Evolutionary conservation across 2,329 filamentous ascomycete species (phyloP), one percentile per base, ranked within the genome.

Genomic region (Neonectria ditissima): DNA sequence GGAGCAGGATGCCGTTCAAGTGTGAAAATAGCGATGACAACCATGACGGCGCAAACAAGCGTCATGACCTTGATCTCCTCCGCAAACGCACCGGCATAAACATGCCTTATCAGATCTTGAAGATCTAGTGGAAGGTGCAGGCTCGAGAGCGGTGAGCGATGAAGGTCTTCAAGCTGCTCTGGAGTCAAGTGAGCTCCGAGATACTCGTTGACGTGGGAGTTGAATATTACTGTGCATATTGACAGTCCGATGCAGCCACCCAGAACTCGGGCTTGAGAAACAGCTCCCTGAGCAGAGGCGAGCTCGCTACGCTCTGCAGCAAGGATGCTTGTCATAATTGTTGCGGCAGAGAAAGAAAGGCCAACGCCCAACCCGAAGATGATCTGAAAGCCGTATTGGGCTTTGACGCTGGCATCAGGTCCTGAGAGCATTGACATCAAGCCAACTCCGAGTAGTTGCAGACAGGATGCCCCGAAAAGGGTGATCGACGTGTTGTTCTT

Each of bases 331-430:
- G 85, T 86, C 69, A 88, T 83, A 61, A 89, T 86, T 0, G 86
- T 88, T 8, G 83, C 83, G 2, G 84, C 82, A 0, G 84, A 85
- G 65, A 88, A 85, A 10, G 83, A 85, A 16, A 89, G 79, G 0
- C 87, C 87, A 16, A 89, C 85, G 0, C 87, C 87, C 1, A 89
- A 75, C 1, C 87, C 87, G 30, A 89, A 84, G 8, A 89, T 78
- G 22, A 83, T 80, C 59, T 88, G 83, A 66, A 83, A 89, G 2
- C 80, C 85, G 63, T 88, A 88, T 56, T 86, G 80, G 0, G 80
- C 76, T 7, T 76, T 79, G 30, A 76, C 74, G 3, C 76, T 74
- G 2, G 78, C 69, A 41, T 74, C 66, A 10, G 72, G 73, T 30
- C 66, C 74, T 11, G 71, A 73, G 4, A 85, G 73, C 7, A 77